Base-by-base conservation (phyloP, 768 basidiomycete species). In the Termitomyces sp. region DNA sequence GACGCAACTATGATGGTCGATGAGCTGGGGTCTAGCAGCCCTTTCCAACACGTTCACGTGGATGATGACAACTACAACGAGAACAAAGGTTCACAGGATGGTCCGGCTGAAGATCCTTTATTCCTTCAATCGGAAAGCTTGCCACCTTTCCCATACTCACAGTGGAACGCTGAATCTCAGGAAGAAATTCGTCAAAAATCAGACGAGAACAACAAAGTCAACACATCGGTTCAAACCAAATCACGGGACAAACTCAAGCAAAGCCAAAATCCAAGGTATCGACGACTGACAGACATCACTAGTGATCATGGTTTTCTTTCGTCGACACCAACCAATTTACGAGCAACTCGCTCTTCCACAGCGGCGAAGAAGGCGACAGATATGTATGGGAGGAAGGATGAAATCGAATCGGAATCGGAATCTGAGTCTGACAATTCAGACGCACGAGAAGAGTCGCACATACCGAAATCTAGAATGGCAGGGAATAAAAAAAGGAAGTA, bases 391-490 rank as follows among this genome's bases (percentile, higher is more conserved):
- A 63, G 65, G n/a, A 70, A 69, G 53, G 70, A 73, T 20, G 72
- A 70, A 6, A 63, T 66, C 43, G 69, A 72, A 36, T 66, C 68
- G 26, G 73, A 77, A 6, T 76, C 75, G 18, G 77, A 77, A 6
- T 78, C 81, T 4, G 79, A 78, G 40, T 74, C 76, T 0, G 78
- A 72, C 3, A 78, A 80, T 55, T 75, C 76, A 0, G 79, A 72
- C 42, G 69, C 62, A 42, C 65, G 67, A 44, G 63, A 66, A 26
- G 64, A 58, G 44, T 84, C 80, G n/a, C 87, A 88, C 67, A 87
- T 90, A 57, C 87, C 87, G 32, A 75, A 69, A 60, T 74, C 74
- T 12, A 76, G 83, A 56, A 73, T 76, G 58, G 88, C 88, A 40
- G 85, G 85, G 7, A 54, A 42, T 26, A 26, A 26, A 20, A 57